These are phyloP conservation scores for Rubia peregrina DNA, from an alignment of 305 asterid genomes.

Conservation along the genomic window DNA sequence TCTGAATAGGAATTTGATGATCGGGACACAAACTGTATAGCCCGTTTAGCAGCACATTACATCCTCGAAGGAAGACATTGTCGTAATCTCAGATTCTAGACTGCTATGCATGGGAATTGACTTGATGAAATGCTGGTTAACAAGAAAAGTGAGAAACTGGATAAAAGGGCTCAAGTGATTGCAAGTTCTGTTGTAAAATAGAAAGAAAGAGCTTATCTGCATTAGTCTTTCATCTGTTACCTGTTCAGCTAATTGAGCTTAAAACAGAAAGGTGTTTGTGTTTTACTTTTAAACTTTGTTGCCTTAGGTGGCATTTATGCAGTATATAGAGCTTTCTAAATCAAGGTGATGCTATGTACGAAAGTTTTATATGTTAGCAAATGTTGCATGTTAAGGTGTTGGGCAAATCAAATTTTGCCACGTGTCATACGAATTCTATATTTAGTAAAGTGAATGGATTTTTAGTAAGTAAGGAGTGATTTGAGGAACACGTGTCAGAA, in stretches of 20 bases:
- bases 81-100: background rate
- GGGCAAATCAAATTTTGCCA: too few species aligned
- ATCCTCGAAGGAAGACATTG: background rate
- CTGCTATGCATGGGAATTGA: background rate
- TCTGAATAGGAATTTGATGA: conserved; percentile 1
- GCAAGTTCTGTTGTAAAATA: background rate
- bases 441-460: too few species aligned
- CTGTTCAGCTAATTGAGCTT: background rate
- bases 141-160: background rate
- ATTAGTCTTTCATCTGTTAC: conserved; percentile 6
- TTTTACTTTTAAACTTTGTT: background rate
- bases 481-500: too few species aligned
- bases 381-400: too few species aligned
- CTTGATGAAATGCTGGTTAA: background rate
- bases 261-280: background rate
- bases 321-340: background rate
- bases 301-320: background rate
- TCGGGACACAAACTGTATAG: background rate
- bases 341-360: background rate
- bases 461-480: too few species aligned
- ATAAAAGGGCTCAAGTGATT: background rate
- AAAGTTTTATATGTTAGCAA: too few species aligned
- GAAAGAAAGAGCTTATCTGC: background rate
- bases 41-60: background rate
- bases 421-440: too few species aligned